Base-by-base conservation (phyloP, 768 basidiomycete species). In the Gloeostereum incarnatum region DNA sequence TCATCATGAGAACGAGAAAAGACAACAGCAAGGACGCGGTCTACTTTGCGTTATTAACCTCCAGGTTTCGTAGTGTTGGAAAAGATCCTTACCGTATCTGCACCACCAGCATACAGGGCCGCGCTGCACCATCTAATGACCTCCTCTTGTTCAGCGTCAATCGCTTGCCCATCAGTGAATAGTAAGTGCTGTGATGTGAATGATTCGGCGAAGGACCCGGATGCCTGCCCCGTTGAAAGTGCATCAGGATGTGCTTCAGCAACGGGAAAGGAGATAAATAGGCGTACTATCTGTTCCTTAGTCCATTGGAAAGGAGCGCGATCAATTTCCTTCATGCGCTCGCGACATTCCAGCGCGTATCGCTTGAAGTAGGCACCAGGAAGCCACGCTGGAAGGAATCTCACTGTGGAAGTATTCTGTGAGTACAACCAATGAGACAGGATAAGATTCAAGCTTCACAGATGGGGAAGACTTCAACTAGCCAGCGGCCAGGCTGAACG, bases 1-100 rank as follows among this genome's bases (percentile, higher is more conserved):
- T 49, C 20, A 68, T 50, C 66, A 73, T 68, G 3, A 63, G 61
- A 23, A 72, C 60, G 19, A 75, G 44, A 44, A 75, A 64, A 14
- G 69, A 59, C 10, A 52, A 49, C 4, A 60, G 36, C n/a, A 58
- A 45, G 7, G 63, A 56, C 24, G 65, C 42, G 6, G 54, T 66
- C 32, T 34, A 18, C n/a, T n/a, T 34, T 9, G 32, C 9, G 17
- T 8, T 34, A 10, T 9, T 10, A 34, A 34, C n/a, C n/a, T 10
- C 8, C 9, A 9, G 17, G 32, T 10, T 10, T 18, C 8, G 17
- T 9, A 34, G 10, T 8, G 9, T 9, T 10, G 10, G 8, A 34
- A 34, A 8, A 10, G 17, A 11, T 10, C 9, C 32, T 34, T 10
- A 34, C 32, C 9, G 32, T 34, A 18, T 34, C 32, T 18, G 32